Conservation (phyloP, 2,329 filamentous ascomycete species). For the Diaporthe capsici region DNA sequence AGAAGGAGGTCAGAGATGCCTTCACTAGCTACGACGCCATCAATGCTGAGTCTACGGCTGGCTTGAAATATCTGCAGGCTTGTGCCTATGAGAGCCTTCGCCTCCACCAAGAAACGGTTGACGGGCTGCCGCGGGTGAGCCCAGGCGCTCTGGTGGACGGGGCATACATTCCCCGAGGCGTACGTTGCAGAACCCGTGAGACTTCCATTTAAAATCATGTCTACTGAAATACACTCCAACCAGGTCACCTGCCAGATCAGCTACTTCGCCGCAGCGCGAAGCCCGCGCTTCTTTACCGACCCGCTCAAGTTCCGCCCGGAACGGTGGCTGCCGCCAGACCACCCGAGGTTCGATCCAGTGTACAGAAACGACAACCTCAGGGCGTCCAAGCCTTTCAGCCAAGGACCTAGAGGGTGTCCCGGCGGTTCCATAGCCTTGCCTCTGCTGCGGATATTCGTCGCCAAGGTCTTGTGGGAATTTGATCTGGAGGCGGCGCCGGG, state of each 20-base stretch:
- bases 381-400: conserved; percentile 38
- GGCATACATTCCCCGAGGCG: conserved; percentile 35
- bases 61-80: conserved; percentile 36
- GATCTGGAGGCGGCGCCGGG: conserved; percentile 34
- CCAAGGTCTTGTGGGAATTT: conserved; percentile 33
- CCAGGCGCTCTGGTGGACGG: conserved; percentile 39
- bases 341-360: background rate
- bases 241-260: conserved; percentile 36
- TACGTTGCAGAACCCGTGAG: conserved; percentile 7
- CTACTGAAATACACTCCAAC: background rate
- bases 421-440: conserved; percentile 11
- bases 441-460: conserved; percentile 26
- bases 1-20: background rate
- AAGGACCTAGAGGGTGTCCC: conserved; percentile 35
- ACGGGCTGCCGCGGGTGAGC: conserved; percentile 40
- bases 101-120: conserved; percentile 30
- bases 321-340: conserved; percentile 32
- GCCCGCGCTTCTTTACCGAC: conserved; percentile 35
- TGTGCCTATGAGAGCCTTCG: conserved; percentile 38
- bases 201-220: background rate
- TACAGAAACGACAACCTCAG: conserved; percentile 22
- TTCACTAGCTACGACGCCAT: background rate
- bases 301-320: conserved; percentile 35
- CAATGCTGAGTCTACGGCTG: background rate
- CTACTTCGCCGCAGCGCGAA: conserved; percentile 36